Evolutionary conservation across 78 protist genomes (phyloP).

Genomic region (Dictyostelium discoideum): DNA sequence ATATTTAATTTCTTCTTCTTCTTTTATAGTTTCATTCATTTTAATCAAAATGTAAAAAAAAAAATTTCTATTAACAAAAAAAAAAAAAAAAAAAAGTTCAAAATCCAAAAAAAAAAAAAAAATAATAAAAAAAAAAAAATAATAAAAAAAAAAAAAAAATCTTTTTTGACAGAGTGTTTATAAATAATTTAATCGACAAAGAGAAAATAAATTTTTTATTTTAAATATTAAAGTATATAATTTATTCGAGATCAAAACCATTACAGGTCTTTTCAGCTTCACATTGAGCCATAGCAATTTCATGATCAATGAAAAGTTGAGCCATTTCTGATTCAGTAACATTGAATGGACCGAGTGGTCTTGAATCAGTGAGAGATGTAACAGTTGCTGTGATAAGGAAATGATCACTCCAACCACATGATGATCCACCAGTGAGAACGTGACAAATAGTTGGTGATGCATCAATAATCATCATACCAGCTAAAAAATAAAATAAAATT

Average conservation of each 20-base stretch:
- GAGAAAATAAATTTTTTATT: background rate
- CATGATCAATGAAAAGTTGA: constrained; percentile 10
- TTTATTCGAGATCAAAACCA: background rate
- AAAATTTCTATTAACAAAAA: too few species aligned
- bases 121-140: too few species aligned
- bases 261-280: background rate
- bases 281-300: background rate
- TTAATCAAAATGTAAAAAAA: too few species aligned
- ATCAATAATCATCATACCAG: constrained; percentile 62
- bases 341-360: constrained; percentile 81
- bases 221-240: background rate
- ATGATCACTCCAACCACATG: constrained; percentile 69
- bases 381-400: constrained; percentile 32
- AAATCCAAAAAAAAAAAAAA: too few species aligned
- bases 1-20: background rate
- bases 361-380: constrained; percentile 6
- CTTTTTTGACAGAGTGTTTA: too few species aligned
- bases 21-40: background rate
- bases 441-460: constrained; percentile 44
- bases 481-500: background rate
- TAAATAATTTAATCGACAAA: background rate
- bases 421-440: background rate
- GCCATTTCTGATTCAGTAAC: constrained; percentile 37
- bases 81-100: too few species aligned
- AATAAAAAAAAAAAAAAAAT: too few species aligned